Percentiles rank a stretch among this genome's conserved stretches.
phyloP scores from a whole-genome alignment of 108 stramenopile species.

The Fragilariopsis cylindrus region DNA sequence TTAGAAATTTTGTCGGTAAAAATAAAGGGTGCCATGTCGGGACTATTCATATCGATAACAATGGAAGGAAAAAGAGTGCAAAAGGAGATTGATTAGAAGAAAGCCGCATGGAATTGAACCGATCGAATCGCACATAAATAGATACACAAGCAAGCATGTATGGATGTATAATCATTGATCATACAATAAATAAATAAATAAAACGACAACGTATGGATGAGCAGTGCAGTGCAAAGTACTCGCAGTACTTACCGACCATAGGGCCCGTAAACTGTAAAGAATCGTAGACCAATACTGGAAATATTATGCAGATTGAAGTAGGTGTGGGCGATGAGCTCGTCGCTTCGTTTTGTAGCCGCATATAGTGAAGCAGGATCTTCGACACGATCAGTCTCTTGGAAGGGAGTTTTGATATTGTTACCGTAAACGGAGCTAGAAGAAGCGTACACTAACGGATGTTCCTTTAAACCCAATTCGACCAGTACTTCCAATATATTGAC shows the following conservation, averaged over 20 bases:
- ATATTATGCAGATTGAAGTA: constrained; percentile 45
- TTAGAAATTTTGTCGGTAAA: constrained; percentile 92
- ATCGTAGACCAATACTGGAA: constrained; percentile 38
- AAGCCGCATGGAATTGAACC: too few relatives aligned
- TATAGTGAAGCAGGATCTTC: constrained; percentile 41
- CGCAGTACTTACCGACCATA: constrained; percentile 12
- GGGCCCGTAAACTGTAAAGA: constrained; percentile 44
- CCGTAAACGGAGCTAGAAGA: constrained; percentile 41
- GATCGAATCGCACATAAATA: background rate
- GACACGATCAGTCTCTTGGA: constrained; percentile 35
- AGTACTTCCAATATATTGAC: constrained; percentile 33
- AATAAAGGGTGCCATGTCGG: constrained; percentile 98
- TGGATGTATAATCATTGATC: background rate
- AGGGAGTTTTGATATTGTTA: constrained; percentile 37
- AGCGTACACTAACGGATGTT: constrained; percentile 35
- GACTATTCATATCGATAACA: constrained; percentile 28
- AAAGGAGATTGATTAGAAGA: too few relatives aligned
- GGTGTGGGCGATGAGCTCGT: constrained; percentile 45
- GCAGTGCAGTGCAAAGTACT: too few relatives aligned
- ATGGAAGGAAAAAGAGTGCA: too few relatives aligned
- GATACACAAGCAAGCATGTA: background rate
- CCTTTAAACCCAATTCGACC: constrained; percentile 18
- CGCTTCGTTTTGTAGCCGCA: constrained; percentile 43
- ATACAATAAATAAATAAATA: too few relatives aligned
- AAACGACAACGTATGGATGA: too few relatives aligned